Base-by-base conservation (phyloP, 139 green algal genomes). In the Coelastrella sp. region DNA sequence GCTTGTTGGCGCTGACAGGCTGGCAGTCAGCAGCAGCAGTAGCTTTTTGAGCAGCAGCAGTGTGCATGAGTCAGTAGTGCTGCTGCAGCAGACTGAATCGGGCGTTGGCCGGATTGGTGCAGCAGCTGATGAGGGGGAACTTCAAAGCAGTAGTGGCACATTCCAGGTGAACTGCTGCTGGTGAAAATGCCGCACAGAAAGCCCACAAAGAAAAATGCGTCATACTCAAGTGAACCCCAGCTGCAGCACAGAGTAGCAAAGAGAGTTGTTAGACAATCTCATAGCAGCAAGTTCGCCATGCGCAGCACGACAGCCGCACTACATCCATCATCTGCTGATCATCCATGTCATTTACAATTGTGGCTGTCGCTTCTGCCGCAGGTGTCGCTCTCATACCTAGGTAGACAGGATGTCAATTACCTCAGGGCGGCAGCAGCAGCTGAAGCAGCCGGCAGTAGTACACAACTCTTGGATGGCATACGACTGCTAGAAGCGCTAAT, bases 401-500 rank as follows among this genome's bases (percentile, higher is more conserved):
- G 82, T 24, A 78, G 19, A 9, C 82, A 87, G 58, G 81, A 86
- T 70, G 63, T 86, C 81, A 74, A 73, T 12, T 17, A 68, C 24
- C n/a, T 86, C 59, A 86, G 61, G 11, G 49, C 84, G 84, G 85
- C 59, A 84, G 84, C 83, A 88, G 83, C 83, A 68, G 66, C 58
- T 61, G 82, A 75, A n/a, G 82, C 82, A 61, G 82, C 82, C 6
- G 82, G 61, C n/a, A 60, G 12, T 61, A 87, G 35, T 57, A 22
- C 8, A 8, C 35, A 22, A 11, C 49, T 88, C 66, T 57, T 72
- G 20, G 84, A 88, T 14, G 84, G 84, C 49, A 58, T 82, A 7
- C 15, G 5, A 6, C 68, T 88, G 19, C 84, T 88, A 15, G 84
- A 88, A n/a, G 66, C 84, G 8, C 84, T 88, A 35, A 27, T 88